Evolutionary conservation across 306 rosid species (phyloP).

Genomic region (Arachis stenosperma): DNA sequence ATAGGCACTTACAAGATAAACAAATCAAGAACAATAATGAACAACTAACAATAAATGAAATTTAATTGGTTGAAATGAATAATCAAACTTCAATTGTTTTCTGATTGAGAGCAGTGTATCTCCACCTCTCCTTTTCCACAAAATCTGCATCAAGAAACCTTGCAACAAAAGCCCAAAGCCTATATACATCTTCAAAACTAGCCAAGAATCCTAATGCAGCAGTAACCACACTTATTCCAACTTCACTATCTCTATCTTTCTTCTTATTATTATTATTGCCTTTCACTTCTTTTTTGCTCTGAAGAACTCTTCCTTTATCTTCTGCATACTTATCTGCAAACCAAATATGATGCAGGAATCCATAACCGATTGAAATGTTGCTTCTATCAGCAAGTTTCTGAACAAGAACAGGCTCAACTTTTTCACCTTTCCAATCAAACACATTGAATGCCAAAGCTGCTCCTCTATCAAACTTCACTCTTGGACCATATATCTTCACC

Average conservation of each 20-base stretch:
- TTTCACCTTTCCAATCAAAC: conserved; percentile 93
- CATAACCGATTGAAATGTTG: conserved; percentile 78
- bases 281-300: conserved; percentile 47
- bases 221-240: conserved; percentile 79
- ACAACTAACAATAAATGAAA: conserved; percentile 27
- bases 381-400: conserved; percentile 92
- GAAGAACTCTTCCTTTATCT: conserved; percentile 59
- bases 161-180: conserved; percentile 91
- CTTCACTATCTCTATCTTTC: conserved; percentile 39
- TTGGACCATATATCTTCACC: conserved; percentile 84
- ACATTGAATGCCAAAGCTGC: conserved; percentile 90
- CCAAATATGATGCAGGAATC: conserved; percentile 70
- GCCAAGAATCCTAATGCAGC: conserved; percentile 85
- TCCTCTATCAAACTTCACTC: conserved; percentile 80
- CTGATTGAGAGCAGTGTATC: conserved; percentile 88
- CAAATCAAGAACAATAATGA: conserved; percentile 20
- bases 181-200: conserved; percentile 75
- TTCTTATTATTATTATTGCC: conserved; percentile 30
- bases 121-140: conserved; percentile 96
- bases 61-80: not conserved
- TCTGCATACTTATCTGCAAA: conserved; percentile 77
- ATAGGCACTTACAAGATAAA: conserved; percentile 11
- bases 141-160: conserved; percentile 91
- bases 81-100: conserved; percentile 68
- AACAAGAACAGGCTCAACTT: conserved; percentile 83